Percentiles rank a stretch among this genome's conserved stretches.
phyloP scores from a whole-genome alignment of 805 yeast species.

The Ogataea philodendri region DNA sequence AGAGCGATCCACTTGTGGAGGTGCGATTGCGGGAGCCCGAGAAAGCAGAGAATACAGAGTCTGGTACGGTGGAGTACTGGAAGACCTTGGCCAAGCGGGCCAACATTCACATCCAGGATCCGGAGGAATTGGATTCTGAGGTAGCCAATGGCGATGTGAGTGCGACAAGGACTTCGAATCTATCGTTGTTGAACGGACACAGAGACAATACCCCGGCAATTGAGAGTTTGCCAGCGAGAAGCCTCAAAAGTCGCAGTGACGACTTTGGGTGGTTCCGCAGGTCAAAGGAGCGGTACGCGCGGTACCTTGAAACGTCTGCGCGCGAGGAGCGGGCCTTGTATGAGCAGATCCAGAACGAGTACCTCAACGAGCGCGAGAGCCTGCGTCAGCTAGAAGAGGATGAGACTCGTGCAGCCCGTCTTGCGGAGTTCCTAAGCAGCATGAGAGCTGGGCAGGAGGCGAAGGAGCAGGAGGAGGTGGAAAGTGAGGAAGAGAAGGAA shows the following conservation, averaged over 20 bases:
- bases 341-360: conserved; percentile 36
- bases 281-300: conserved; percentile 34
- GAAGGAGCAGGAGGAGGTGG: conserved; percentile 1
- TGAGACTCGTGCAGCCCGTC: conserved; percentile 23
- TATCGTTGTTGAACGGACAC: too few relatives aligned
- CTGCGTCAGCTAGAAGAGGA: conserved; percentile 16
- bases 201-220: background rate
- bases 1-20: conserved; percentile 17
- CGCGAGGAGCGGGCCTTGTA: conserved; percentile 38
- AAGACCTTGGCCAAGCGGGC: conserved; percentile 30
- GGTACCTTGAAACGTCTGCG: conserved; percentile 31
- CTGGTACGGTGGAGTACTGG: conserved; percentile 34
- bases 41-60: conserved; percentile 13
- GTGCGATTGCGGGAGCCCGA: conserved; percentile 16
- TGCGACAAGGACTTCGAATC: too few relatives aligned
- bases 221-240: background rate
- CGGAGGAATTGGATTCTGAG: too few relatives aligned
- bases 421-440: conserved; percentile 14
- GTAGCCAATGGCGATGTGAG: too few relatives aligned
- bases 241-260: conserved; percentile 14
- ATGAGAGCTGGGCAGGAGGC: conserved; percentile 10
- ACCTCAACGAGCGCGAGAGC: conserved; percentile 22
- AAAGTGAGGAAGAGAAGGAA: conserved; percentile 12
- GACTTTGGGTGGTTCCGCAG: conserved; percentile 36
- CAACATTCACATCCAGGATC: conserved; percentile 23